Conservation (phyloP, 1,284 basidiomycete genomes). For the Amylostereum chailletii region DNA sequence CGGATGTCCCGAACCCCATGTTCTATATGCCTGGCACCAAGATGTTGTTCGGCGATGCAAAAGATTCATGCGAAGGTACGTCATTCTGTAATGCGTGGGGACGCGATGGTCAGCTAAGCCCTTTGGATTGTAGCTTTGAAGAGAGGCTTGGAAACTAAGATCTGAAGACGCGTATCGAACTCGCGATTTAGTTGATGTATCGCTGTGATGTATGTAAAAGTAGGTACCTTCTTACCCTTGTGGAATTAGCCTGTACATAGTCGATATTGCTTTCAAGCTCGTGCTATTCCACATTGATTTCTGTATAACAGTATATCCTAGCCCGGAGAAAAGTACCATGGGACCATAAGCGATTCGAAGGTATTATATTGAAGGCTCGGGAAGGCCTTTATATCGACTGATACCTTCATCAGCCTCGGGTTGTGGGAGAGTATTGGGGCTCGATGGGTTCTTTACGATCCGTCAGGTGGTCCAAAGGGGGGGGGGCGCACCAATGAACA, state of each 20-base stretch:
- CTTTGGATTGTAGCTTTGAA: constrained; percentile 10
- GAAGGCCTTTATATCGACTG: neutral
- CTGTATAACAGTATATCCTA: no score
- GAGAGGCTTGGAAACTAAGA: constrained; percentile 11
- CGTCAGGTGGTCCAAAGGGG: neutral
- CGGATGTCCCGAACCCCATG: constrained; percentile 83
- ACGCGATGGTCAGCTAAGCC: neutral
- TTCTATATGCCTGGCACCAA: constrained; percentile 83
- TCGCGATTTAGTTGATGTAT: neutral
- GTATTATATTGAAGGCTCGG: constrained; percentile 1
- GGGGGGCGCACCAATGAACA: neutral
- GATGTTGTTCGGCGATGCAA: constrained; percentile 86
- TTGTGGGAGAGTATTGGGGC: constrained; percentile 10
- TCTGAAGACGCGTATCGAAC: constrained; percentile 2
- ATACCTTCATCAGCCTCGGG: neutral
- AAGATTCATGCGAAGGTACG: constrained; percentile 76
- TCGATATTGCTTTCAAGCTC: no score
- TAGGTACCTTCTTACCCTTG: neutral
- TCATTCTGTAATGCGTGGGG: neutral
- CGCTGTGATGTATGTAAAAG: neutral
- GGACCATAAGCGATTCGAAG: neutral
- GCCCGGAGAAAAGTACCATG: no score
- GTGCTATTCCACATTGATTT: no score
- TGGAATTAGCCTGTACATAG: no score
- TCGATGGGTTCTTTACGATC: constrained; percentile 9